These are phyloP conservation scores for Caloboletus firmus DNA, from an alignment of 1,284 basidiomycete genomes.

Conservation along the genomic window DNA sequence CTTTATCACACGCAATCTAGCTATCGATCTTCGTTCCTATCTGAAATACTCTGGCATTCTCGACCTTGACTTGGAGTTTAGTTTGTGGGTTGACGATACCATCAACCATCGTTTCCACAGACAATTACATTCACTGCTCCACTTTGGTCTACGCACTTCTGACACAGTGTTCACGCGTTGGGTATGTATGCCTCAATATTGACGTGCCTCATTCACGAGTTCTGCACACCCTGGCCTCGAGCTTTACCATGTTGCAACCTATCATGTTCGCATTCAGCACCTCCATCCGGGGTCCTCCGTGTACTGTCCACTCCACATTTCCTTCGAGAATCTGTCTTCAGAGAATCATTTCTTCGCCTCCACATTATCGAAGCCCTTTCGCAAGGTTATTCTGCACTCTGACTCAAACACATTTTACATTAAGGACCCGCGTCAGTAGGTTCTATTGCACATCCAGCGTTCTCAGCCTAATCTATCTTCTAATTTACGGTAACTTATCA, in stretches of 20 bases:
- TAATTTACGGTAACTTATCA: not conserved
- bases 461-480: not conserved
- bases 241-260: not conserved
- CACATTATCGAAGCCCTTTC: not conserved
- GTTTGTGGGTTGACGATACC: not conserved
- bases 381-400: not conserved
- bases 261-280: not conserved
- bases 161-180: not conserved
- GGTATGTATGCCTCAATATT: not conserved
- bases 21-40: not conserved
- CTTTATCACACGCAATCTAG: not conserved
- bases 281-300: not conserved
- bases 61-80: not conserved
- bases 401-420: not conserved
- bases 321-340: not conserved
- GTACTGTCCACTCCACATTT: not conserved
- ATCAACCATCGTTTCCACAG: slow-evolving; percentile 1
- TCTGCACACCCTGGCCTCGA: not conserved
- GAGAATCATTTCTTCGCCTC: not conserved
- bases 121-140: not conserved
- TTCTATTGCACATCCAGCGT: not conserved
- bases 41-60: not conserved
- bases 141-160: not conserved
- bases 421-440: not conserved
- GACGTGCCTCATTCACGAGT: not conserved